phyloP scores from a whole-genome alignment of 1,139 yeast species.

The Arxiozyma heterogenica region DNA sequence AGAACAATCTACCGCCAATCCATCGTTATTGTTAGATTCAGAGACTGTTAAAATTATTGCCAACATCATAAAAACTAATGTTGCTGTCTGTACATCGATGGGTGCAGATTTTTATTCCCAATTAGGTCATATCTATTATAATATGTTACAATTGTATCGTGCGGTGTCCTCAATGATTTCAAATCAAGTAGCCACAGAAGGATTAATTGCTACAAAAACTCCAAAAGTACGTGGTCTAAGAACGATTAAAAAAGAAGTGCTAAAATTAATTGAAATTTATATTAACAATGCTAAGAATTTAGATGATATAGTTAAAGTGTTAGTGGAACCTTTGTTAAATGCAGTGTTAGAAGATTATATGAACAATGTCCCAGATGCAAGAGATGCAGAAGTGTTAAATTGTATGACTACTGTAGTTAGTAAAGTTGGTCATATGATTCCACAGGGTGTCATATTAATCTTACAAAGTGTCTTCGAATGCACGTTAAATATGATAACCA shows the following conservation, averaged over 20 bases:
- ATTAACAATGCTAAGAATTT: constrained; percentile 70
- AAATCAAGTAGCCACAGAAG: constrained; percentile 67
- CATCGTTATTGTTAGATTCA: constrained; percentile 70
- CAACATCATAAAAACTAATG: constrained; percentile 88
- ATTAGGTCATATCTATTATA: constrained; percentile 75
- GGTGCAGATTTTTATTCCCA: constrained; percentile 91
- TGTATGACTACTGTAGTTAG: constrained; percentile 87
- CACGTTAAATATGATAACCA: constrained; percentile 89
- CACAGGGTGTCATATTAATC: constrained; percentile 81
- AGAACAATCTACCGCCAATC: constrained; percentile 79
- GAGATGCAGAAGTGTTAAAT: constrained; percentile 94
- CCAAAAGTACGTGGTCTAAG: constrained; percentile 93
- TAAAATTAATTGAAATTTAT: constrained; percentile 83
- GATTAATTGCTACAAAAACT: constrained; percentile 83
- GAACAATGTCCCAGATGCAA: constrained; percentile 85
- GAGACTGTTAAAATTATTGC: constrained; percentile 91
- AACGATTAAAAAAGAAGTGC: constrained; percentile 89
- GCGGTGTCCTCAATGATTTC: constrained; percentile 91
- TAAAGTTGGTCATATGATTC: constrained; percentile 80
- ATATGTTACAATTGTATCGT: constrained; percentile 79
- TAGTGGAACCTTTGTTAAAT: constrained; percentile 73
- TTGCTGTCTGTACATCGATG: constrained; percentile 83
- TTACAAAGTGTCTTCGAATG: constrained; percentile 89
- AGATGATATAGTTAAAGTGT: constrained; percentile 74
- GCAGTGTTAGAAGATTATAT: constrained; percentile 88